Base-by-base conservation (phyloP, 768 basidiomycete genomes). In the Paxillus involutus region DNA sequence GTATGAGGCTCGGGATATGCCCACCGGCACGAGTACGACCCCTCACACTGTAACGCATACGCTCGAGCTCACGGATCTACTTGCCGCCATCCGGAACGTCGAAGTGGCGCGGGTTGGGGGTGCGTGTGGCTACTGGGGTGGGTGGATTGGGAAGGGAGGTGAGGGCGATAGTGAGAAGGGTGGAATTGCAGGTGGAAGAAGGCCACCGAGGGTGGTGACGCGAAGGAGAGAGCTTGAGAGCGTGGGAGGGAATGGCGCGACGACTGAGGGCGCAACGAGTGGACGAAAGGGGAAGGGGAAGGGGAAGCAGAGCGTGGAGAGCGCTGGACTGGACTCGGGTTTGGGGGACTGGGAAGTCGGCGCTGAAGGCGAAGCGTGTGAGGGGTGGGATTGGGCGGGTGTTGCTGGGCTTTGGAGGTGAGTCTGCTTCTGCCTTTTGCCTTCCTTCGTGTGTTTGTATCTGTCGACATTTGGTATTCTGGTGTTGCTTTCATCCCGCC, bases 311-410 rank as follows among this genome's bases (percentile, higher is more conserved):
- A 6, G 26, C 4, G 26, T 6, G 26, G 26, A 26, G 39, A 39
- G 4, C 17, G 13, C 49, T n/a, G 17, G 2, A 5, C 5, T 3
- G 11, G 47, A 17, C 2, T 1, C 4, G 12, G 40, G 5, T 14
- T 46, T 62, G 19, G 56, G 53, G 0, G 63, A 68, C 24, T 66
- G 65, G 65, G 66, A 60, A 29, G 30, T 57, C 1, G 65, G 66
- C 0, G 41, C 44, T 9, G 63, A 59, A 12, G 61, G 53, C 2
- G 70, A 61, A 26, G 55, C 56, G 4, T 70, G 67, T 44, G 66
- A 70, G 6, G 81, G 81, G 4, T 82, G 80, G 80, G 82, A 83
- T 59, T 84, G 83, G 82, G 83, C 81, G 1, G 82, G 80, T 8
- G 79, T 76, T 3, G 63, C 72, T 41, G 82, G 82, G 16, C 68